A percentile compares a stretch with the other conserved stretches of the same genome.
These are phyloP conservation scores for Tolypocladium nubicola DNA, from an alignment of 2,329 filamentous ascomycete genomes.

Conservation along the genomic window DNA sequence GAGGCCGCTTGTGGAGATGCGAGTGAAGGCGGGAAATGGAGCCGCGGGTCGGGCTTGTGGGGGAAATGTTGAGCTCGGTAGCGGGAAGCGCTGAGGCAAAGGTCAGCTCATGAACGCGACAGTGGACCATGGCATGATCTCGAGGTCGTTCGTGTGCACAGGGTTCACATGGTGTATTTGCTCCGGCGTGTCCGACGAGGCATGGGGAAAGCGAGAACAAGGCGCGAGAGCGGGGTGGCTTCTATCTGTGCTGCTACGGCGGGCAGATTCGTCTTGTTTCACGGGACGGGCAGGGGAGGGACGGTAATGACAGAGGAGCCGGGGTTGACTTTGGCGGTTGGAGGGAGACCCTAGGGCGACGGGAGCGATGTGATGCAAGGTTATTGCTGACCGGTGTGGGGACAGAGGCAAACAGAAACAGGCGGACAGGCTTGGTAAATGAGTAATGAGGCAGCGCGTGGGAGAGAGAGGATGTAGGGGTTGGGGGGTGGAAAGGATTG, in stretches of 20 bases:
- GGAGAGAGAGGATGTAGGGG: background rate
- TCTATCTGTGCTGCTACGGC: background rate
- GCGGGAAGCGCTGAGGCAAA: conserved; percentile 13
- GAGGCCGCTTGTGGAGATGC: conserved; percentile 7
- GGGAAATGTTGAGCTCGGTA: conserved; percentile 8
- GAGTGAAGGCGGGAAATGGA: background rate
- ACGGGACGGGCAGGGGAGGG: background rate
- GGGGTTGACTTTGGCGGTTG: background rate
- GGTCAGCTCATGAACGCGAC: conserved; percentile 17
- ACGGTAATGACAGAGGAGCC: background rate
- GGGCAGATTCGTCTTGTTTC: background rate
- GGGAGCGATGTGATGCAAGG: background rate
- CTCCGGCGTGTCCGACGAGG: background rate
- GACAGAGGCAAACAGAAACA: background rate
- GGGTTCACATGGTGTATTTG: background rate
- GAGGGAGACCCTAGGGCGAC: background rate
- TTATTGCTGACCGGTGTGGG: conserved; percentile 5
- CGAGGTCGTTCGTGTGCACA: background rate
- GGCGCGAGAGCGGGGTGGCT: background rate
- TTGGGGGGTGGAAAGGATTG: background rate
- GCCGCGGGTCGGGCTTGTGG: conserved; percentile 4
- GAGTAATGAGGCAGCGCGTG: background rate
- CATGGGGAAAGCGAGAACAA: background rate
- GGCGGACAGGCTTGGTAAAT: background rate
- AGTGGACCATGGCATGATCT: conserved; percentile 13